phyloP scores from a whole-genome alignment of 2,329 filamentous ascomycete genomes.

The Penicillium paneum region DNA sequence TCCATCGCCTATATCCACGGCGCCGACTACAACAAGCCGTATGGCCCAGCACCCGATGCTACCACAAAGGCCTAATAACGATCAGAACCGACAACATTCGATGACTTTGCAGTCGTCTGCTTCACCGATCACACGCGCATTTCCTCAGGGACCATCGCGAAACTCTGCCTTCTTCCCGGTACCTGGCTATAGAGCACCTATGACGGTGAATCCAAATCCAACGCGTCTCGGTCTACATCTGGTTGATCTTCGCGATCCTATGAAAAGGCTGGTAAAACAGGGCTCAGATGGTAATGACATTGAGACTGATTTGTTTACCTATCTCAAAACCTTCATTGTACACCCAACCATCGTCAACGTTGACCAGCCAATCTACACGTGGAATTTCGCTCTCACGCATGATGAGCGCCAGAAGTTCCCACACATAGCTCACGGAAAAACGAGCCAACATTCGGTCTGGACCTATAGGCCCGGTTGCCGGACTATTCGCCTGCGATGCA shows the following conservation, averaged over 20 bases:
- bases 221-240: slow-evolving; percentile 50
- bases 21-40: neutral
- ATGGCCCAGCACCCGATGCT: neutral
- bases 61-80: neutral
- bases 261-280: slow-evolving; percentile 35
- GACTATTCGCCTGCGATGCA: slow-evolving; percentile 68
- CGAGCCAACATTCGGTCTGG: slow-evolving; percentile 29
- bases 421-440: slow-evolving; percentile 5
- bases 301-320: slow-evolving; percentile 37
- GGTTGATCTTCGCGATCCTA: slow-evolving; percentile 55
- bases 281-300: slow-evolving; percentile 15
- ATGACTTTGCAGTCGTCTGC: neutral
- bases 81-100: neutral
- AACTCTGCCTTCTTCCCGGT: slow-evolving; percentile 10
- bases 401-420: slow-evolving; percentile 36
- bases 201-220: slow-evolving; percentile 16
- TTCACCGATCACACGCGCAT: neutral
- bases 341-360: slow-evolving; percentile 30
- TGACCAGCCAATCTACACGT: slow-evolving; percentile 26
- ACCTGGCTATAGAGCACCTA: slow-evolving; percentile 12
- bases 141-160: neutral
- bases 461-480: slow-evolving; percentile 52
- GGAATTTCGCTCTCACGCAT: slow-evolving; percentile 37
- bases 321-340: slow-evolving; percentile 33
- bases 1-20: neutral